Conservation (phyloP, 345 rosid genomes). For the Rubroshorea leprosula region DNA sequence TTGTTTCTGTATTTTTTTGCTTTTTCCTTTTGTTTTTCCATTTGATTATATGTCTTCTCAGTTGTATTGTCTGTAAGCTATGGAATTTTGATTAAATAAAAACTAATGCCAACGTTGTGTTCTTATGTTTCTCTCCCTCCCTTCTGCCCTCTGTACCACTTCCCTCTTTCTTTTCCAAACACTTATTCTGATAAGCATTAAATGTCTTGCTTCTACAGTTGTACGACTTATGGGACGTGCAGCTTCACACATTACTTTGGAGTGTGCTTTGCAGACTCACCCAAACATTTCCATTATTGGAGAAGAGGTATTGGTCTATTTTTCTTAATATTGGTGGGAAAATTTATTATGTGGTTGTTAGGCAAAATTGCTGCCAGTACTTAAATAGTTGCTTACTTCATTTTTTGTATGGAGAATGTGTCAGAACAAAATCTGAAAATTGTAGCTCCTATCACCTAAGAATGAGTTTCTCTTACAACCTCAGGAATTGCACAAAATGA, state of each 20-base stretch:
- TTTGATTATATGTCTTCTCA: too few species aligned
- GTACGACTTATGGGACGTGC: constrained; percentile 99
- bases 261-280: constrained; percentile 96
- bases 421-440: too few species aligned
- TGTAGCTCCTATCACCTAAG: too few species aligned
- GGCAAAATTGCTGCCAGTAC: not conserved
- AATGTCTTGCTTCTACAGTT: constrained; percentile 40
- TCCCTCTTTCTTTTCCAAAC: not conserved
- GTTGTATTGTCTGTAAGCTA: too few species aligned
- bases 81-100: too few species aligned
- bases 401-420: not conserved
- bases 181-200: not conserved
- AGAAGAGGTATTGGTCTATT: constrained; percentile 62
- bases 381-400: not conserved
- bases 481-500: too few species aligned
- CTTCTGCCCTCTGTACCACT: not conserved
- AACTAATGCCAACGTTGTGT: not conserved
- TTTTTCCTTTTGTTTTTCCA: too few species aligned
- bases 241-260: constrained; percentile 95
- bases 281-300: constrained; percentile 91
- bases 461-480: too few species aligned
- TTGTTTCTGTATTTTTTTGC: too few species aligned
- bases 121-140: not conserved
- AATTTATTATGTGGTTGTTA: not conserved
- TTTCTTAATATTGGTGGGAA: not conserved